These are phyloP conservation scores for Petasospora fabianii DNA, from an alignment of 1,139 yeast genomes.

Conservation along the genomic window DNA sequence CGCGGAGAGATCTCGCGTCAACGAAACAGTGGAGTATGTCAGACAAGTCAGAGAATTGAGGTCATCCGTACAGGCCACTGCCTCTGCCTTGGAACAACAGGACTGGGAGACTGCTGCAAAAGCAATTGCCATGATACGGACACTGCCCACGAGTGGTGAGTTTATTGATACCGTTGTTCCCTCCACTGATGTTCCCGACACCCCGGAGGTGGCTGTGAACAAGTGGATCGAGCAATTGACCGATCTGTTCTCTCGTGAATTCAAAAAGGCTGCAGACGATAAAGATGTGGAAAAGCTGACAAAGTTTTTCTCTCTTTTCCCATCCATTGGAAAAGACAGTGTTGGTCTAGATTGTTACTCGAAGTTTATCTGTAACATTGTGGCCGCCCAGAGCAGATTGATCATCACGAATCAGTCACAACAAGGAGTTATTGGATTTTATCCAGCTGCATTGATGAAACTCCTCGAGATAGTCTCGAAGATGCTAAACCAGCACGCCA, in stretches of 20 bases:
- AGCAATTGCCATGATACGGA: slow-evolving; percentile 51
- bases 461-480: slow-evolving; percentile 82
- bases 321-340: slow-evolving; percentile 70
- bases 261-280: slow-evolving; percentile 62
- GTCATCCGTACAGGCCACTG: slow-evolving; percentile 61
- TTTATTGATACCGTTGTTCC: slow-evolving; percentile 89
- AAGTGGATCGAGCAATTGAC: slow-evolving; percentile 60
- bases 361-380: slow-evolving; percentile 77
- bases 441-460: slow-evolving; percentile 67
- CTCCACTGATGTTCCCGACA: slow-evolving; percentile 81
- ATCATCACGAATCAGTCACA: slow-evolving; percentile 44
- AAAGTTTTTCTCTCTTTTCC: slow-evolving; percentile 79
- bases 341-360: slow-evolving; percentile 81
- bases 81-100: slow-evolving; percentile 60
- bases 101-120: slow-evolving; percentile 74
- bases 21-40: slow-evolving; percentile 61
- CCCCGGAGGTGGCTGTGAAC: slow-evolving; percentile 56
- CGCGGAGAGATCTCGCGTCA: slow-evolving; percentile 66
- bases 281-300: slow-evolving; percentile 71
- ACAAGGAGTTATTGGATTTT: slow-evolving; percentile 39
- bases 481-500: slow-evolving; percentile 83
- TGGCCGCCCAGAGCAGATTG: slow-evolving; percentile 71
- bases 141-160: slow-evolving; percentile 62
- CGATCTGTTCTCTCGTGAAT: slow-evolving; percentile 54
- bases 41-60: slow-evolving; percentile 60